Evolutionary conservation across 495 filamentous ascomycete genomes (phyloP), one percentile per base, ranked within the genome.

Genomic region (Penicillium atrosanguineum): DNA sequence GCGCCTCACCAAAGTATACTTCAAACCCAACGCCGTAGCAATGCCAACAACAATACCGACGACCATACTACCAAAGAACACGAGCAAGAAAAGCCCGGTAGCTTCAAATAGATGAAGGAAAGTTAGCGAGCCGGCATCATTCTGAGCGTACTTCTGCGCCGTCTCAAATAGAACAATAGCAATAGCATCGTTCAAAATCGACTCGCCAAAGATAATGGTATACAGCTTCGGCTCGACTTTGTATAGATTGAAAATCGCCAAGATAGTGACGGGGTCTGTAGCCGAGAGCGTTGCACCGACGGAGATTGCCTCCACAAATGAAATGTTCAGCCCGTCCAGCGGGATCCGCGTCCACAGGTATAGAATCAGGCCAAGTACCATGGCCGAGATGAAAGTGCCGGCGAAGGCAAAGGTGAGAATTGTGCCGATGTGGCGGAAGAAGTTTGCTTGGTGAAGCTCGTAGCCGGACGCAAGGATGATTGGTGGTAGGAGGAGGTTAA

Each of bases 151-250:
- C 62, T 87, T 85, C 68, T 96, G 91, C 14, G 94, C 95, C 0
- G 94, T 97, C 73, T 98, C 95, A 71, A 97, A 98, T 60, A 98
- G 82, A 54, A 98, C 94, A 65, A 98, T 98, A 39, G 94, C 94
- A 59, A 98, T 90, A 16, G 94, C 94, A 78, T 98, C 94, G 67
- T 98, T 98, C 44, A 98, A 74, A 47, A 98, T 97, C 29, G 92
- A 95, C 70, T 98, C 94, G 61, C 94, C 94, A 68, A 98, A 98
- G 52, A 98, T 97, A 59, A 97, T 81, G 7, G 94, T 98, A 68
- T 98, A 98, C 6, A 98, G 81, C 71, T 97, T 97, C 9, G 94
- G 94, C 68, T 98, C 94, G 46, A 98, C 94, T 71, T 97, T 96
- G 78, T 97, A 97, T 1, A 95, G 87, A 65, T 96, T 98, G 83